phyloP scores from a whole-genome alignment of 2,329 filamentous ascomycete genomes.

The Acephala macrosclerotiorum region DNA sequence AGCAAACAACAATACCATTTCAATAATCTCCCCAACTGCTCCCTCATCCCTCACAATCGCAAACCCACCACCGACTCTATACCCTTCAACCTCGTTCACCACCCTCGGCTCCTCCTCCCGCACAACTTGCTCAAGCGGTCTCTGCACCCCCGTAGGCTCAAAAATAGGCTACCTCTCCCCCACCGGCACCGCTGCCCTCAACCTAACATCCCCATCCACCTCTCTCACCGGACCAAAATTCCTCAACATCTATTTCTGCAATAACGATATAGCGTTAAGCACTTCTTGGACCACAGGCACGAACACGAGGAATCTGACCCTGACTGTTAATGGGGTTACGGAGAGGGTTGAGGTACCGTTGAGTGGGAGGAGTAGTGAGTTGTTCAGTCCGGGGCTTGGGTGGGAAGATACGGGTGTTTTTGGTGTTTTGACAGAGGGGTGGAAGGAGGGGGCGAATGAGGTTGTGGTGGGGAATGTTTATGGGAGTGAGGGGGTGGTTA shows the following conservation, averaged over 20 bases:
- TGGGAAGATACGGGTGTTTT: conserved; percentile 40
- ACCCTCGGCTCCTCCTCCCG: conserved; percentile 51
- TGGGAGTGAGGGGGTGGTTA: conserved; percentile 38
- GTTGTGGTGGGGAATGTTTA: conserved; percentile 46
- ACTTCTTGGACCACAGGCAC: conserved; percentile 35
- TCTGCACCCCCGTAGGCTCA: conserved; percentile 36
- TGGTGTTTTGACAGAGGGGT: conserved; percentile 34
- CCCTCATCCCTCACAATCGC: conserved; percentile 26
- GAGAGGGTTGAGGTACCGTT: conserved; percentile 37
- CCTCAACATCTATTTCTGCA: conserved; percentile 34
- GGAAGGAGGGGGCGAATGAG: conserved; percentile 29
- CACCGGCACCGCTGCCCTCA: conserved; percentile 26
- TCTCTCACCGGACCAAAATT: conserved; percentile 26
- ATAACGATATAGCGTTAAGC: conserved; percentile 38
- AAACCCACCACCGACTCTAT: conserved; percentile 44
- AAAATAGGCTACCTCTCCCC: conserved; percentile 35
- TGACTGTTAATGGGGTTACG: conserved; percentile 34
- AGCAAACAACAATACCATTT: conserved; percentile 32
- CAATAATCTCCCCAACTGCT: conserved; percentile 22
- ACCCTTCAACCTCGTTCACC: conserved; percentile 60
- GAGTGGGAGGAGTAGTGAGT: conserved; percentile 37
- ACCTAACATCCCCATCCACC: conserved; percentile 18
- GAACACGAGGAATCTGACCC: conserved; percentile 39
- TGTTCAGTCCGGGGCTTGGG: conserved; percentile 33
- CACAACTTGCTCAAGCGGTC: conserved; percentile 27